phyloP scores from a whole-genome alignment of 2,329 filamentous ascomycete species.

The Diplodia sapinea region DNA sequence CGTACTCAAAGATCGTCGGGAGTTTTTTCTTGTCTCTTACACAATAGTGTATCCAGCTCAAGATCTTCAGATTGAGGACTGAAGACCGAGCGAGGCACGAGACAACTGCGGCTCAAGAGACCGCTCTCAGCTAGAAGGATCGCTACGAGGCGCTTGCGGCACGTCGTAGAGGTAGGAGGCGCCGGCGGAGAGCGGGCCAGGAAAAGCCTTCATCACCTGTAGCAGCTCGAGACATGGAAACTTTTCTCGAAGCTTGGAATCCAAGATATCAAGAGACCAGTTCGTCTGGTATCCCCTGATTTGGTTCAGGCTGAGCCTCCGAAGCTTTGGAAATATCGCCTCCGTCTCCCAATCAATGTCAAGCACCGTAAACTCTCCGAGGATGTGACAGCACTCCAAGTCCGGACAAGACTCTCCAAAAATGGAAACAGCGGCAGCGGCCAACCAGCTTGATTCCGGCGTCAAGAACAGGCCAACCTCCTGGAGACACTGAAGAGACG shows the following conservation, averaged over 20 bases:
- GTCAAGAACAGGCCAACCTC: constrained; percentile 8
- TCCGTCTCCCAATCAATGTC: constrained; percentile 20
- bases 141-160: constrained; percentile 3
- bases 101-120: neutral
- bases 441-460: neutral
- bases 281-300: constrained; percentile 13
- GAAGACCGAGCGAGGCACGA: constrained; percentile 31
- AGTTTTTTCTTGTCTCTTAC: constrained; percentile 30
- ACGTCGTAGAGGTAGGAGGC: constrained; percentile 2
- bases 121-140: constrained; percentile 5
- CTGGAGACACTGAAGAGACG: neutral
- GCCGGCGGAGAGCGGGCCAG: neutral
- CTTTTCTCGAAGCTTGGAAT: constrained; percentile 13
- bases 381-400: constrained; percentile 15
- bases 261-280: constrained; percentile 13
- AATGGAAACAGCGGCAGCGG: neutral
- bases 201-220: constrained; percentile 17
- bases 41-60: constrained; percentile 31
- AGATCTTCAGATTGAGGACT: constrained; percentile 28
- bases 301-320: constrained; percentile 18
- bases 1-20: constrained; percentile 32
- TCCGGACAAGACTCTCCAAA: constrained; percentile 11
- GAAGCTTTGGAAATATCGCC: constrained; percentile 10
- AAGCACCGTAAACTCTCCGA: constrained; percentile 8
- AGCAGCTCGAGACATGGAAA: constrained; percentile 13